phyloP scores from a whole-genome alignment of 352 stramenopile genomes.

The Thalassiosira hispida region DNA sequence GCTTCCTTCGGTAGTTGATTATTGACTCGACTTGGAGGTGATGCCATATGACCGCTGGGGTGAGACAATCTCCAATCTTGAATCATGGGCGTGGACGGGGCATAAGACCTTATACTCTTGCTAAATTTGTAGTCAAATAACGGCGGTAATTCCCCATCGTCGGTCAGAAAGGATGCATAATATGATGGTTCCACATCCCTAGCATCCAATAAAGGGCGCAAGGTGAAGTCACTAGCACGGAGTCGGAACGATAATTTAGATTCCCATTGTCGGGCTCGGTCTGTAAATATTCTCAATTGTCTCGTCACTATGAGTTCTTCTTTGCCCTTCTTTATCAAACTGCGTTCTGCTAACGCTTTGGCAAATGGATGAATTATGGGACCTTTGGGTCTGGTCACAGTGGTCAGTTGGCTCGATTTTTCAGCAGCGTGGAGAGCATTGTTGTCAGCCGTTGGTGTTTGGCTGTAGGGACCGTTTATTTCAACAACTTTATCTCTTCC shows the following conservation, averaged over 20 bases:
- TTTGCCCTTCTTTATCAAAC: conserved; percentile 41
- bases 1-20: conserved; percentile 28
- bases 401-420: conserved; percentile 10
- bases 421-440: not conserved
- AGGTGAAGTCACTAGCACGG: conserved; percentile 25
- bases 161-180: conserved; percentile 47
- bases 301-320: conserved; percentile 57
- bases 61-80: conserved; percentile 46
- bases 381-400: conserved; percentile 30
- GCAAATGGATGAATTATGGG: conserved; percentile 64
- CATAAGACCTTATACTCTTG: conserved; percentile 50
- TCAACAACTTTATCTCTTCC: conserved; percentile 5
- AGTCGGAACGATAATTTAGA: conserved; percentile 63
- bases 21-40: conserved; percentile 14
- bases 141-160: conserved; percentile 38
- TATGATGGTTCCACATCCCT: conserved; percentile 57
- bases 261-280: conserved; percentile 75
- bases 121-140: conserved; percentile 54
- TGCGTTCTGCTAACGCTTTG: conserved; percentile 41
- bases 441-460: not conserved
- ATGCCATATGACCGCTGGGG: conserved; percentile 4
- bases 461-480: not conserved
- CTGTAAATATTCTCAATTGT: conserved; percentile 63
- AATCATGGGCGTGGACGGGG: conserved; percentile 64
- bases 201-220: conserved; percentile 56